Conservation (phyloP, 768 basidiomycete species). For the Filobasidium wieringae region DNA sequence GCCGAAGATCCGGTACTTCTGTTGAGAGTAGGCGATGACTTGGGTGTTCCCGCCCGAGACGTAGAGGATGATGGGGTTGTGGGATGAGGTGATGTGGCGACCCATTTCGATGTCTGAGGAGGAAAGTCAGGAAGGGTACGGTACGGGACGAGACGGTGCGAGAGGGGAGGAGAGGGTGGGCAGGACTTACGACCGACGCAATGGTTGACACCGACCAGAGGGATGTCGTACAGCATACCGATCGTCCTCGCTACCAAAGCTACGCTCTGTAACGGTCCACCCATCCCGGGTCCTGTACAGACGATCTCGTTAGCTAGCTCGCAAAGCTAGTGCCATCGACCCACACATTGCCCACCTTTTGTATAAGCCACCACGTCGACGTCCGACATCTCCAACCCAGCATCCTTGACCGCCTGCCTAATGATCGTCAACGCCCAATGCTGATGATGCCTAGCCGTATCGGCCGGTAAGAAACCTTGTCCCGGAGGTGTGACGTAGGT, state of each 20-base stretch:
- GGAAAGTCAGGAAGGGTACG: background rate
- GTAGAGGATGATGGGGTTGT: constrained; percentile 91
- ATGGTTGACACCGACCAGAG: constrained; percentile 95
- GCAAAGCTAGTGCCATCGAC: background rate
- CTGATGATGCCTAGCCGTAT: constrained; percentile 91
- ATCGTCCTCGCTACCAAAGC: constrained; percentile 85
- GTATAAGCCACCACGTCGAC: constrained; percentile 94
- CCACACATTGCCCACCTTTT: constrained; percentile 54
- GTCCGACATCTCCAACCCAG: constrained; percentile 58
- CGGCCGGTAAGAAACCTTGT: constrained; percentile 89
- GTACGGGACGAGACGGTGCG: background rate
- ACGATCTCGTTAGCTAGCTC: background rate
- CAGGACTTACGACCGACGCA: constrained; percentile 79
- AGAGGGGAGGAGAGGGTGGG: background rate
- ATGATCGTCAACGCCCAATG: constrained; percentile 81
- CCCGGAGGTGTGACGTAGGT: constrained; percentile 99
- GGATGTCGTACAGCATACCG: constrained; percentile 74
- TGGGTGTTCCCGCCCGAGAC: constrained; percentile 99
- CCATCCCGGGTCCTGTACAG: constrained; percentile 89
- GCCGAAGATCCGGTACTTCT: constrained; percentile 95
- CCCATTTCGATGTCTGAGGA: constrained; percentile 94
- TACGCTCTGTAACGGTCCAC: constrained; percentile 87
- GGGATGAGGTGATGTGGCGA: constrained; percentile 80
- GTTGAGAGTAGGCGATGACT: constrained; percentile 95
- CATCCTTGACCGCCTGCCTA: constrained; percentile 58